A percentile compares a stretch with the other conserved stretches of the same genome.
phyloP scores from a whole-genome alignment of 768 basidiomycete species.

The Lanmaoa rubissima region DNA sequence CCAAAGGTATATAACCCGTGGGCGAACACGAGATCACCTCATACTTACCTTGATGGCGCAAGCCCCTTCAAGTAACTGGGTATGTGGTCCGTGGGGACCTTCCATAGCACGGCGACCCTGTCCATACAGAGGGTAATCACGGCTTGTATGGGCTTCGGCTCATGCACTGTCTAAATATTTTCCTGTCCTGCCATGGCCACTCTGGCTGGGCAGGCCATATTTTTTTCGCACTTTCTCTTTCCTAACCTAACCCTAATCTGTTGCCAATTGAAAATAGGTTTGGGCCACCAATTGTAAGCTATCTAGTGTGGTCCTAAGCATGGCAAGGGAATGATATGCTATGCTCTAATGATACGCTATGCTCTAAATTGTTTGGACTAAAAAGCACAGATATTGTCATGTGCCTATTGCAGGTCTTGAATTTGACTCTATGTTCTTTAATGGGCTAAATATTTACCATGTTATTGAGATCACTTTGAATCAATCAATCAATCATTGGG shows the following conservation, averaged over 20 bases:
- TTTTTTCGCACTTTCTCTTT: constrained; percentile 12
- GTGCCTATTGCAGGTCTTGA: too few relatives aligned
- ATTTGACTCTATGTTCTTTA: too few relatives aligned
- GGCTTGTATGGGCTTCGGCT: constrained; percentile 60
- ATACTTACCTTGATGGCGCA: constrained; percentile 69
- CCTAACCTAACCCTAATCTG: constrained; percentile 40
- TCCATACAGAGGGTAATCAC: constrained; percentile 42
- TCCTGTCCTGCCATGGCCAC: constrained; percentile 62
- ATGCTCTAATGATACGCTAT: too few relatives aligned
- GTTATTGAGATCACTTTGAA: too few relatives aligned
- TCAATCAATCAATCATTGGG: too few relatives aligned
- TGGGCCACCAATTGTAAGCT: too few relatives aligned
- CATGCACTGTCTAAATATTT: constrained; percentile 82
- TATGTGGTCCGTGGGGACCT: constrained; percentile 53
- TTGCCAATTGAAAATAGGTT: too few relatives aligned
- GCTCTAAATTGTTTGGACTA: too few relatives aligned
- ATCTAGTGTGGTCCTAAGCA: too few relatives aligned
- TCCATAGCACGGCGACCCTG: constrained; percentile 56
- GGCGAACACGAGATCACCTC: constrained; percentile 20
- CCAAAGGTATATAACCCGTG: constrained; percentile 30
- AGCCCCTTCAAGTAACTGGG: constrained; percentile 52
- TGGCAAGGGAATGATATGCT: too few relatives aligned
- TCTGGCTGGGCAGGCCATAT: constrained; percentile 36
- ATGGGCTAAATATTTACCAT: too few relatives aligned
- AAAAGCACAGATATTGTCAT: too few relatives aligned